Base-by-base conservation (phyloP, 108 stramenopile genomes). In the Cyclotella choctawhatcheeana region DNA sequence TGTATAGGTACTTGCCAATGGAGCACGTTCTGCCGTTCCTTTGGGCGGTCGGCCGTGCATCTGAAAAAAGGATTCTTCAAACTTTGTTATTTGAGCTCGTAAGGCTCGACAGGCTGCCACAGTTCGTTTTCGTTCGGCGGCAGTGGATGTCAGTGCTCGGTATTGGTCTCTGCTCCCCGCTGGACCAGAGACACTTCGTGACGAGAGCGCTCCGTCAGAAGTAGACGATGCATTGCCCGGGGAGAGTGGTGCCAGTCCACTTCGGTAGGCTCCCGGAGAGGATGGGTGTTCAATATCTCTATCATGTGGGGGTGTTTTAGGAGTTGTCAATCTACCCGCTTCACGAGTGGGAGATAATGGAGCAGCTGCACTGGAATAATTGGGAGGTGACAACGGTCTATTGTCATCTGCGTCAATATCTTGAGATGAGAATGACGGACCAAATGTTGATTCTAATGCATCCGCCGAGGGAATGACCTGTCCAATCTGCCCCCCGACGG, bases 41-140 rank as follows among this genome's bases (percentile, higher is more conserved):
- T 87, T 92, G 1, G 95, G 95, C 20, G 89, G 79, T 18, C 90
- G 79, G 1, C 90, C 90, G 59, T 93, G 88, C 32, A 92, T 34
- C 52, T 84, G 82, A 33, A 89, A 55, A 63, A 96, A 96, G 0
- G 89, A 88, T 52, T 93, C 90, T 74, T 96, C 94, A 58, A 96
- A 96, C 21, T 88, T 86, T n/a, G 79, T 84, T 20, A 96, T 96
- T 65, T 96, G 92, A 0, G 92, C 86, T 40, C 94, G 78, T 14
- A 96, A 74, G 7, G 92, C 92, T 21, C 94, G 89, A 61, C 94
- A 96, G 12, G 94, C 92, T 25, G 89, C 92, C 30, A 95, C 92
- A 10, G 92, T 93, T 65, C 88, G 69, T 58, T 93, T 95, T 32
- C 94, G 76, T 62, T 95, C 94, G 8, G 90, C 87, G 26, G 91